Base-by-base conservation (phyloP, 208 protist genomes). In the Trypanosoma grayi region DNA sequence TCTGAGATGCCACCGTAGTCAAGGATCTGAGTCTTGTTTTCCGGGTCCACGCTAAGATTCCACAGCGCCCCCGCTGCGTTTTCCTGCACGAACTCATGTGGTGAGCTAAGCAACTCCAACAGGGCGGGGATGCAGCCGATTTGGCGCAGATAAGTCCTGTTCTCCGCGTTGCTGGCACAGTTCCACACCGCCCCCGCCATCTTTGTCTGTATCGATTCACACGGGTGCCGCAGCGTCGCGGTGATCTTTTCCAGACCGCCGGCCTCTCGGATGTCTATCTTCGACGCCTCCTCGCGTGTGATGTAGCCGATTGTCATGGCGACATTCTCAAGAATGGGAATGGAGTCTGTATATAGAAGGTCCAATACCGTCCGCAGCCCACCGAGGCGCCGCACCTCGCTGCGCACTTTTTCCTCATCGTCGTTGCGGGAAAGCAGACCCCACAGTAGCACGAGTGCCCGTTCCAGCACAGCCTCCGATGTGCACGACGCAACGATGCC, bases 291-390 rank as follows among this genome's bases (percentile, higher is more conserved):
- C 48, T 97, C 89, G 45, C 93, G 83, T 11, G 93, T 97, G 57
- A 97, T 85, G 80, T 97, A 97, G 18, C 90, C 93, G 48, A 97
- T 92, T 6, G 93, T 82, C 80, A 97, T 97, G 25, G 85, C 87
- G 18, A 92, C 87, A 62, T 97, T 96, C 55, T 97, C 93, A 27
- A 97, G 71, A 62, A 97, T 93, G 3, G 79, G 70, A 39, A 92
- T 72, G 24, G 90, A 95, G 66, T 95, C 85, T 10, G 86, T 97
- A 68, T 94, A 94, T 5, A 97, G 70, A 13, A 97, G 75, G 56
- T 93, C 86, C 2, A 96, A 69, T 9, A 96, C 84, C 2, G 89
- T 83, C 11, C 75, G 81, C n/a, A 97, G 75, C 2, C 90, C 93
- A 43, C 85, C 83, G 20, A 88, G 64, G 45, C 85, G 78, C 0